These are phyloP conservation scores for Candida schatavii DNA, from an alignment of 805 yeast genomes.

Conservation along the genomic window DNA sequence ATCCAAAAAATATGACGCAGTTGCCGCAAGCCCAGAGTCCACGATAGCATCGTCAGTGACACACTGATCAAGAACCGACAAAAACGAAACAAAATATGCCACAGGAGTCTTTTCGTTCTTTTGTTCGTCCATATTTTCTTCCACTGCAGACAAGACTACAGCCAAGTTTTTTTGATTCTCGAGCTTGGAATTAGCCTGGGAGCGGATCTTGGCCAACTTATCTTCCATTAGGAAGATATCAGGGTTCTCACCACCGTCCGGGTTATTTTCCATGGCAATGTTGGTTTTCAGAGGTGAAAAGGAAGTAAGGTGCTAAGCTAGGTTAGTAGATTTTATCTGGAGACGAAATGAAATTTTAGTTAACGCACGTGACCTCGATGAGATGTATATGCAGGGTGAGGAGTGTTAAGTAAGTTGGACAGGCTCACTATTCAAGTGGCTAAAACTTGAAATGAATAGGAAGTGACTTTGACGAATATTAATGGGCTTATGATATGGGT, in stretches of 20 bases:
- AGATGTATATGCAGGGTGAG: slow-evolving; percentile 4
- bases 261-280: slow-evolving; percentile 29
- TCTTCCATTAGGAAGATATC: slow-evolving; percentile 54
- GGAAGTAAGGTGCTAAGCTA: no score
- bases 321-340: no score
- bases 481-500: no score
- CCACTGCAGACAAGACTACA: slow-evolving; percentile 81
- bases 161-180: slow-evolving; percentile 87
- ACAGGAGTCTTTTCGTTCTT: slow-evolving; percentile 62
- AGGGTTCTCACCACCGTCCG: slow-evolving; percentile 35
- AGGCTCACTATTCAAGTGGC: background rate
- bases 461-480: no score
- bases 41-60: slow-evolving; percentile 46
- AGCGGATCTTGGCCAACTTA: slow-evolving; percentile 63
- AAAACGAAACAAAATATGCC: slow-evolving; percentile 80
- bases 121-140: slow-evolving; percentile 76
- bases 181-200: slow-evolving; percentile 72
- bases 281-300: background rate
- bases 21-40: slow-evolving; percentile 65
- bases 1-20: slow-evolving; percentile 80
- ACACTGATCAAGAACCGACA: slow-evolving; percentile 78
- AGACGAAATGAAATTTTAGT: slow-evolving; percentile 2
- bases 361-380: slow-evolving; percentile 2
- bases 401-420: background rate
- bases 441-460: no score